Evolutionary conservation across 306 rosid species (phyloP).

Genomic region (Abrus precatorius): DNA sequence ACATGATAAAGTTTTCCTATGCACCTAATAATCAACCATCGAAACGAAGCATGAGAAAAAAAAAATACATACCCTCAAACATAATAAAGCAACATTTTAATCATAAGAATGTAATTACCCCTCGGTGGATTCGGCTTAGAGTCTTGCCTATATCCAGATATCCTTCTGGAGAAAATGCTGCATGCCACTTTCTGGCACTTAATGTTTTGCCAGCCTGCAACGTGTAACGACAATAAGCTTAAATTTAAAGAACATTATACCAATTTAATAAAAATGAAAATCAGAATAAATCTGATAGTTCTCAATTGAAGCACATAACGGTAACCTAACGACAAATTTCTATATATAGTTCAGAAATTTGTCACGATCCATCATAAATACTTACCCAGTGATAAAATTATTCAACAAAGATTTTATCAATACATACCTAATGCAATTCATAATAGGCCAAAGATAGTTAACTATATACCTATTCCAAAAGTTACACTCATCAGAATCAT

Average conservation of each 20-base stretch:
- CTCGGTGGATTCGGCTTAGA: slow-evolving; percentile 82
- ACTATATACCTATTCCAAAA: neutral
- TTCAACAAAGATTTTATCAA: neutral
- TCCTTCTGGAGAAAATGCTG: slow-evolving; percentile 93
- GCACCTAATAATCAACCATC: neutral
- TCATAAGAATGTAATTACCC: slow-evolving; percentile 63
- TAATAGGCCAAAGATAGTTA: neutral
- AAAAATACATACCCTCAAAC: slow-evolving; percentile 16
- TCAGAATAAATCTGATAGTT: neutral
- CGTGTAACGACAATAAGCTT: slow-evolving; percentile 29
- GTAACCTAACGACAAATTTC: too few relatives aligned
- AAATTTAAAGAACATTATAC: neutral
- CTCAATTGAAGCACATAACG: neutral
- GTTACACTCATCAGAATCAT: neutral
- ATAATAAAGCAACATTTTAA: slow-evolving; percentile 36
- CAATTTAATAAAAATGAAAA: slow-evolving; percentile 20
- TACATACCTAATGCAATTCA: neutral
- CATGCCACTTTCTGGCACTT: slow-evolving; percentile 91
- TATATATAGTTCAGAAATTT: neutral
- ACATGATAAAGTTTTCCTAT: slow-evolving; percentile 24
- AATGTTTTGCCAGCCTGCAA: slow-evolving; percentile 91
- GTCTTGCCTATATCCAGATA: slow-evolving; percentile 85
- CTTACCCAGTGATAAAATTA: neutral
- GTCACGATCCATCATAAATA: neutral
- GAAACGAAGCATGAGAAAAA: neutral